These are phyloP conservation scores for Clarireedia hainanense DNA, from an alignment of 2,329 filamentous ascomycete species.

Conservation along the genomic window DNA sequence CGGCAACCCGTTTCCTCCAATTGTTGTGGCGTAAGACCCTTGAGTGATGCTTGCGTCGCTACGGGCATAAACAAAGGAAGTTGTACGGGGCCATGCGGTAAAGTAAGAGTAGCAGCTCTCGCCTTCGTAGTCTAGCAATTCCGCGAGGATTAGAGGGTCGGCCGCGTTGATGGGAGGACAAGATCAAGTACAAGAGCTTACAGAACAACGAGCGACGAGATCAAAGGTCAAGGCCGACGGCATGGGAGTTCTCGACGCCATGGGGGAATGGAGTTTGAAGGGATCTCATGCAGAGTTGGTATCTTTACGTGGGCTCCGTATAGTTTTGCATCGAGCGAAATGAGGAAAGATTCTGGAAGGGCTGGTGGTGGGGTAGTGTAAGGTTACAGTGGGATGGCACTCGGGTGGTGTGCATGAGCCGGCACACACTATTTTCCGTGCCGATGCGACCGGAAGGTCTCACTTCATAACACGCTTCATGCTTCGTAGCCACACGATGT, in stretches of 20 bases:
- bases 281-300: neutral
- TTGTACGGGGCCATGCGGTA: slow-evolving; percentile 86
- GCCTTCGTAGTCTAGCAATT: slow-evolving; percentile 76
- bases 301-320: neutral
- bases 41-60: slow-evolving; percentile 90
- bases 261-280: neutral
- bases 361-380: neutral
- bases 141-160: slow-evolving; percentile 1
- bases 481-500: no score
- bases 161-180: neutral
- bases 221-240: slow-evolving; percentile 70
- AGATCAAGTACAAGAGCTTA: slow-evolving; percentile 37
- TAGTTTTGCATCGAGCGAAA: neutral
- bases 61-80: slow-evolving; percentile 98
- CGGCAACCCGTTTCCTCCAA: slow-evolving; percentile 83
- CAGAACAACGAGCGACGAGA: slow-evolving; percentile 70
- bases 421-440: no score
- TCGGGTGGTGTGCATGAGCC: no score
- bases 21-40: slow-evolving; percentile 88
- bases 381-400: neutral
- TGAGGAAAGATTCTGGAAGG: neutral
- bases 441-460: no score
- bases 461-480: no score
- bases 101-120: slow-evolving; percentile 75
- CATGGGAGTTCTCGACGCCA: slow-evolving; percentile 28